Conservation (phyloP, 345 rosid species). For the Brassica napus region DNA sequence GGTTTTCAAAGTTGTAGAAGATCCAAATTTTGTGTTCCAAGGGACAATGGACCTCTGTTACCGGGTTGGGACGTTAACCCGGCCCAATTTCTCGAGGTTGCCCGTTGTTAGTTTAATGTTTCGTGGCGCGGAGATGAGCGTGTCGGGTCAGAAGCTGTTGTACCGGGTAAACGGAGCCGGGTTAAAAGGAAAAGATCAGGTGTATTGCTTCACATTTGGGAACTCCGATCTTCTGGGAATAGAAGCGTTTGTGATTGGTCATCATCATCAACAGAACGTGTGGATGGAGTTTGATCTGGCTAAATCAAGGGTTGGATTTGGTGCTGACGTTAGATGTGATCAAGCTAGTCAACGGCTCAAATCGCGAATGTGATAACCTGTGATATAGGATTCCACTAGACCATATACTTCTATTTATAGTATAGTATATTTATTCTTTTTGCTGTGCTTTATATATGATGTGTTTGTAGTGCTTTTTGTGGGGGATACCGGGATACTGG, state of each 20-base stretch:
- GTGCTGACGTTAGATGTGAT: conserved; percentile 67
- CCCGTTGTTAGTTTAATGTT: conserved; percentile 60
- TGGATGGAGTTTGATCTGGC: conserved; percentile 85
- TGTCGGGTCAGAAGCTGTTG: conserved; percentile 58
- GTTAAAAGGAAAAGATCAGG: conserved; percentile 51
- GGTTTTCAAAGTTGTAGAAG: conserved; percentile 46
- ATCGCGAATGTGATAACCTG: conserved; percentile 12
- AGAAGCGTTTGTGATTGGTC: conserved; percentile 75
- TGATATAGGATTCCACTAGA: not conserved
- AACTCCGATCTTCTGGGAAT: conserved; percentile 72
- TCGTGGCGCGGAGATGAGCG: conserved; percentile 67
- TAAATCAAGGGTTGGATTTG: conserved; percentile 74
- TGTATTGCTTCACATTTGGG: conserved; percentile 80
- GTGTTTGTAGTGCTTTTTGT: not conserved
- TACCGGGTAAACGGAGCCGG: conserved; percentile 65
- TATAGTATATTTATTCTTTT: not conserved
- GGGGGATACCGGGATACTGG: not conserved
- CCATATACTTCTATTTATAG: not conserved
- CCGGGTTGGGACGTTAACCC: conserved; percentile 30
- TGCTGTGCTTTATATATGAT: not conserved
- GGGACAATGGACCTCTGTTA: conserved; percentile 81
- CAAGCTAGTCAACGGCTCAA: conserved; percentile 56
- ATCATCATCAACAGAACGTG: conserved; percentile 78
- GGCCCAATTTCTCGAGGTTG: conserved; percentile 35
- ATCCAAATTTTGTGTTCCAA: conserved; percentile 63